Evolutionary conservation across 768 basidiomycete species (phyloP), one percentile per base, ranked within the genome.

Genomic region (Phylloporus scabripes): DNA sequence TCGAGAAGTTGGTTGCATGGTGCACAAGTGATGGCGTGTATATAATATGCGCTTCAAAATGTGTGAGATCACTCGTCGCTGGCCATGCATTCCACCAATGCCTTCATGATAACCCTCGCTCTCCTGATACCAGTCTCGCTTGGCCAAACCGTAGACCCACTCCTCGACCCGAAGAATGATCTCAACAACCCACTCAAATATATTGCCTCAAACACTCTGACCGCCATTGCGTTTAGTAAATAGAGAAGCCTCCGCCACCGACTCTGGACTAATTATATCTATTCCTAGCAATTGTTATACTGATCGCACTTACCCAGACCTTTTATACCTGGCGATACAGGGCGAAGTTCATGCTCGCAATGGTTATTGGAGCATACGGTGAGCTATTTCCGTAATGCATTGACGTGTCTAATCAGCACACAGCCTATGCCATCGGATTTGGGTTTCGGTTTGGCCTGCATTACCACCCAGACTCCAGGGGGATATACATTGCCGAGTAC

Each of bases 341-440:
- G 4, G 74, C 76, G 5, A 76, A 69, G 52, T 83, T 72, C 66
- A 85, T 85, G 83, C 58, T 80, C 28, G 62, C 72, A 15, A 79
- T 85, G 76, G 70, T 76, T 5, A 74, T 85, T 48, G 83, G 83
- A n/a, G 72, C 70, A 26, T 80, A 76, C 60, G 74, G 81, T 76
- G 47, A 41, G 78, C 23, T 46, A n/a, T 68, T 0, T 5, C 24
- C 5, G 5, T 9, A 7, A 41, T 3, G 10, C 14, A 15, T 17
- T 3, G 11, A 2, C 11, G 2, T 28, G 9, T 7, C 41, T 51
- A 6, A 48, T 4, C 42, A 42, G 18, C 17, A 8, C 62, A 17
- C 18, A 84, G 82, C 74, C 7, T 83, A 82, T 51, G 74, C 77
- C 0, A 55, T 77, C 12, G 83, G 85, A 10, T 66, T 86, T 37